Evolutionary conservation across 257 asterid genomes (phyloP).

Genomic region (Solanum clarkiae): DNA sequence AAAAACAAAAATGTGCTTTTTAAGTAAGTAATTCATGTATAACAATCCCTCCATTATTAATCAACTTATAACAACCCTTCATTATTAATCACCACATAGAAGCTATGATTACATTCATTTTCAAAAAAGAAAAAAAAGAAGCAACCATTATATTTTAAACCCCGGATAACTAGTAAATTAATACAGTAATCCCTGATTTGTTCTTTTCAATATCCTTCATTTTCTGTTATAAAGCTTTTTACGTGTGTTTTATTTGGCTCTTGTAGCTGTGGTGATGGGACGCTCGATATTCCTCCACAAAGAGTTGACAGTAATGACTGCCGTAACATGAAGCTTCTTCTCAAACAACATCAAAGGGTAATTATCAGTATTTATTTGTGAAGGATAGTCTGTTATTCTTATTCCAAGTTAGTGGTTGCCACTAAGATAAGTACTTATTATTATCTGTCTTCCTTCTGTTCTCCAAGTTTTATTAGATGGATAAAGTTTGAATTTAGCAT

Average conservation of each 20-base stretch:
- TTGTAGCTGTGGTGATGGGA: conserved; percentile 92
- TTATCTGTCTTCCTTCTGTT: neutral
- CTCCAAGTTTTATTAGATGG: neutral
- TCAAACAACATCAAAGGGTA: conserved; percentile 92
- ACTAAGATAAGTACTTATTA: neutral
- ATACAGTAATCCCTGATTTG: neutral
- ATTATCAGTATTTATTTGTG: conserved; percentile 3
- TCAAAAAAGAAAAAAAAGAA: neutral
- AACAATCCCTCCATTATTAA: neutral
- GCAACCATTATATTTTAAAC: neutral
- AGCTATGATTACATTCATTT: neutral
- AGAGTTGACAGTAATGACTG: conserved; percentile 92
- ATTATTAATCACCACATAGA: neutral
- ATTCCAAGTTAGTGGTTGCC: neutral
- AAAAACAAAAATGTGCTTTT: neutral
- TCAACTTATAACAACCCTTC: neutral
- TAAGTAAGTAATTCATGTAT: neutral
- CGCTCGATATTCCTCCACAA: conserved; percentile 76
- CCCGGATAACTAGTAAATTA: neutral
- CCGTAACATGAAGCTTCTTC: conserved; percentile 96
- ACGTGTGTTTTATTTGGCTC: conserved; percentile 17
- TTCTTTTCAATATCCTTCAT: neutral
- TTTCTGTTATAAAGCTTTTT: neutral
- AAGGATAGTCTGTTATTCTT: neutral
- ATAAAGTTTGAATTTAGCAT: neutral